phyloP scores from a whole-genome alignment of 2,329 filamentous ascomycete genomes.

The Teratosphaeria gauchensis region DNA sequence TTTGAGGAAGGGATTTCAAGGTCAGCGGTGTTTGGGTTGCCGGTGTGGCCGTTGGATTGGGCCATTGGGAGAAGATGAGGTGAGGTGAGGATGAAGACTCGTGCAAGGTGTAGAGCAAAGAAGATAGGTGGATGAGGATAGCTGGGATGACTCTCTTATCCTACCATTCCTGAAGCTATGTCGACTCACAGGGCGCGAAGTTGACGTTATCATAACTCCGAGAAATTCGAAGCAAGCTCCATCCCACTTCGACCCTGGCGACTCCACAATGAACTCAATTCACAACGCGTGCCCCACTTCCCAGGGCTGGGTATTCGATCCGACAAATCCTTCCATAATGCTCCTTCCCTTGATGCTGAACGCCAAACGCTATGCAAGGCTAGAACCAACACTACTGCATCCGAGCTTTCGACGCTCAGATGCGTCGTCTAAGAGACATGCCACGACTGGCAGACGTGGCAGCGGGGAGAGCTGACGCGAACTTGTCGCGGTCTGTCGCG shows the following conservation, averaged over 20 bases:
- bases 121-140: background rate
- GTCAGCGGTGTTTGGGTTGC: constrained; percentile 12
- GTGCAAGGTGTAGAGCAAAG: background rate
- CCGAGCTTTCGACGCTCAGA: constrained; percentile 7
- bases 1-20: constrained; percentile 8
- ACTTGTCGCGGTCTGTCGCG: constrained; percentile 34
- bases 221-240: background rate
- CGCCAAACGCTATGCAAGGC: background rate
- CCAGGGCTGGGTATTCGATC: background rate
- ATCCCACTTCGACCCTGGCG: background rate
- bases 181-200: background rate
- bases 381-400: background rate
- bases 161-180: background rate
- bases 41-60: constrained; percentile 6
- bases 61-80: constrained; percentile 1
- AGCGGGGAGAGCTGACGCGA: constrained; percentile 37
- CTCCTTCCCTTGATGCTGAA: background rate
- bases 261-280: background rate
- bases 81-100: background rate
- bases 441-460: constrained; percentile 30
- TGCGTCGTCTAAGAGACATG: constrained; percentile 33
- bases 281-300: background rate
- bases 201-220: background rate
- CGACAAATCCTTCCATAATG: background rate
- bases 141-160: background rate